Conservation (phyloP, 345 rosid species). For the Melastoma malabathricum region DNA sequence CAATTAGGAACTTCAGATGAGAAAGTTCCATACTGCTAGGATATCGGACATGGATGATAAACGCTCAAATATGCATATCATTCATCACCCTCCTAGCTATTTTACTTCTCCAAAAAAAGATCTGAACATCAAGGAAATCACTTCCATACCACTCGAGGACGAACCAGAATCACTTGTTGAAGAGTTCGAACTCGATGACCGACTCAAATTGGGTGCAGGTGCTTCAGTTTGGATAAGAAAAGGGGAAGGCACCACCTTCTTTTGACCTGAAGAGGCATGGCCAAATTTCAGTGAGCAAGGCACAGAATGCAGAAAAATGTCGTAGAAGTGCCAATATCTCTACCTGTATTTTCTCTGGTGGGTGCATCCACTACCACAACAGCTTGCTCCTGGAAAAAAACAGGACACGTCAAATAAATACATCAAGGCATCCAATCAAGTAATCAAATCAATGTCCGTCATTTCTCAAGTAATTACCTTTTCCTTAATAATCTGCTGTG, state of each 20-base stretch:
- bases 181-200: constrained; percentile 93
- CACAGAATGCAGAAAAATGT: not conserved
- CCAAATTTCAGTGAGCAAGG: not conserved
- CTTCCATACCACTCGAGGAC: constrained; percentile 73
- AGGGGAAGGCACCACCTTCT: constrained; percentile 28
- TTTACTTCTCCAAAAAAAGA: too few relatives aligned
- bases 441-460: not conserved
- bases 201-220: constrained; percentile 48
- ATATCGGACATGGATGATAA: not conserved
- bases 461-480: constrained; percentile 28
- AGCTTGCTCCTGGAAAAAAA: constrained; percentile 33
- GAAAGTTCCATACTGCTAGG: not conserved
- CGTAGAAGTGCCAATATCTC: constrained; percentile 21
- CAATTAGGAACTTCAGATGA: not conserved
- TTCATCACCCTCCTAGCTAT: too few relatives aligned
- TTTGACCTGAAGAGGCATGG: constrained; percentile 30
- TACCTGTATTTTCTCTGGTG: constrained; percentile 36
- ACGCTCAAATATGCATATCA: too few relatives aligned
- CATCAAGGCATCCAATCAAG: not conserved
- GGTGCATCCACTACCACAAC: constrained; percentile 20
- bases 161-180: constrained; percentile 96
- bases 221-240: constrained; percentile 41
- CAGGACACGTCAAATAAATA: constrained; percentile 4
- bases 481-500: constrained; percentile 38
- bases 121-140: not conserved